phyloP scores from a whole-genome alignment of 768 basidiomycete genomes.

The Xerocomus potaroensis region DNA sequence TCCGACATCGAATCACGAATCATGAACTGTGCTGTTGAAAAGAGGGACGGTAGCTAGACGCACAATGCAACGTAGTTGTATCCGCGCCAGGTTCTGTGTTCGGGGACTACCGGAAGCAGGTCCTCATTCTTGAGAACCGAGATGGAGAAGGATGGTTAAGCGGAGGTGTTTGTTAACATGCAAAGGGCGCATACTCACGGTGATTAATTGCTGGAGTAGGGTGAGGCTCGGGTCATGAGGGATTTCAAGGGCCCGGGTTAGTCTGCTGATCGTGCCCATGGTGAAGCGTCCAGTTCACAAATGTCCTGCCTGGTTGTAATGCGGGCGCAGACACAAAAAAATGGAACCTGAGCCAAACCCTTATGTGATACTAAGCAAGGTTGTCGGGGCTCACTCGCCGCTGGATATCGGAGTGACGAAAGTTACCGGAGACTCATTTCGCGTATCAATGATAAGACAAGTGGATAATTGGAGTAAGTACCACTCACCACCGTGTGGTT shows the following conservation, averaged over 20 bases:
- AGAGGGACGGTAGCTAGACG: conserved; percentile 14
- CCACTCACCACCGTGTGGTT: no score
- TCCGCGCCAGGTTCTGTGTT: conserved; percentile 60
- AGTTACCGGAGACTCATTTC: no score
- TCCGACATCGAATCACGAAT: conserved; percentile 3
- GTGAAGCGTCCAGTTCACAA: no score
- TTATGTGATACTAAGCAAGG: no score
- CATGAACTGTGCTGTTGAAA: neutral
- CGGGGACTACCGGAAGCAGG: conserved; percentile 59
- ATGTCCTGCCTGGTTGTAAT: no score
- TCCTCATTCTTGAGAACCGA: conserved; percentile 56
- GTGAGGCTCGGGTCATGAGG: conserved; percentile 50
- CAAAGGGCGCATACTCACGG: conserved; percentile 36
- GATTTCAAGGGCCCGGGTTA: conserved; percentile 43
- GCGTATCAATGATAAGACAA: conserved; percentile 1
- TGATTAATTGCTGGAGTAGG: conserved; percentile 53
- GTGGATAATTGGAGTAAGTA: no score
- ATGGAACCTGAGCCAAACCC: conserved; percentile 2
- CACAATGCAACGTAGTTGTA: conserved; percentile 68
- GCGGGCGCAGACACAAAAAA: neutral
- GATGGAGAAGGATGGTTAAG: conserved; percentile 12
- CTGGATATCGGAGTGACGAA: no score
- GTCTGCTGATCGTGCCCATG: conserved; percentile 25
- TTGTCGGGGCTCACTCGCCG: no score
- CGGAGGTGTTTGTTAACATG: conserved; percentile 1